Percentiles rank a stretch among this genome's conserved stretches.
These are phyloP conservation scores for Fusarium guadeloupense DNA, from an alignment of 2,329 filamentous ascomycete genomes.

Conservation along the genomic window DNA sequence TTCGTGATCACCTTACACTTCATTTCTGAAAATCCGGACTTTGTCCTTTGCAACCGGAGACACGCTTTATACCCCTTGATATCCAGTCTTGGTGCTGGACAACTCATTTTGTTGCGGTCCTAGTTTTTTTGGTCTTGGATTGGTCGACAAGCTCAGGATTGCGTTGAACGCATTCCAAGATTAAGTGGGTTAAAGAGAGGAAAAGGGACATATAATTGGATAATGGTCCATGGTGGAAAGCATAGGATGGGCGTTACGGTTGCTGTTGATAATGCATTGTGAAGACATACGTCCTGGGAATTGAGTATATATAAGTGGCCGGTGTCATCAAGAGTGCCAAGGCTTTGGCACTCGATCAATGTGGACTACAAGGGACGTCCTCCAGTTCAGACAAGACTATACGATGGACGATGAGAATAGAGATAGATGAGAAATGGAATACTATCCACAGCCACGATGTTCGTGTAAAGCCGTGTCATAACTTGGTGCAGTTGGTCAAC, in stretches of 20 bases:
- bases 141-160: constrained; percentile 18
- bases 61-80: constrained; percentile 35
- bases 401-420: constrained; percentile 37
- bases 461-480: too few relatives aligned
- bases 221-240: constrained; percentile 40
- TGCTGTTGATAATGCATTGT: constrained; percentile 34
- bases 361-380: constrained; percentile 11
- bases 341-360: constrained; percentile 18
- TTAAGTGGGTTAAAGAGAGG: constrained; percentile 19
- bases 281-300: constrained; percentile 17
- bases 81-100: constrained; percentile 26
- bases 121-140: constrained; percentile 29
- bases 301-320: constrained; percentile 24
- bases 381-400: constrained; percentile 18
- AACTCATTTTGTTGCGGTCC: constrained; percentile 17
- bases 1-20: constrained; percentile 49
- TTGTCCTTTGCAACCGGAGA: constrained; percentile 17
- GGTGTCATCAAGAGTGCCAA: constrained; percentile 3
- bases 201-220: constrained; percentile 34
- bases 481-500: too few relatives aligned
- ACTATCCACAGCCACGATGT: constrained; percentile 18
- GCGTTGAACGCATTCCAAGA: constrained; percentile 22
- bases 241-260: constrained; percentile 43
- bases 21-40: constrained; percentile 17
- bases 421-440: constrained; percentile 39